phyloP scores from a whole-genome alignment of 2,329 filamentous ascomycete species.

The Cytospora paraplurivora region DNA sequence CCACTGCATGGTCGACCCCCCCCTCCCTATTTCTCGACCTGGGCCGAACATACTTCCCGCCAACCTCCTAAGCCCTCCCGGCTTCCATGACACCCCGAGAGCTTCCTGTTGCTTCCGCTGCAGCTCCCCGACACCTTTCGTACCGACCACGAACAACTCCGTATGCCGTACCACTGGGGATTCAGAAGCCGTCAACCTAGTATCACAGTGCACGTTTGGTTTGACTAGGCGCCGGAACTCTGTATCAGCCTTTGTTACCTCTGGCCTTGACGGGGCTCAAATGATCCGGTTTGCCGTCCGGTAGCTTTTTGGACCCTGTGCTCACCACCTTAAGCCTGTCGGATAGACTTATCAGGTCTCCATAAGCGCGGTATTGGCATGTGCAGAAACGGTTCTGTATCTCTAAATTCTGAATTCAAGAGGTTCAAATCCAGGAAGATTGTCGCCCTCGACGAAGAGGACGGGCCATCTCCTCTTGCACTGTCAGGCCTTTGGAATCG shows the following conservation, averaged over 20 bases:
- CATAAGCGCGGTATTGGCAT: constrained; percentile 11
- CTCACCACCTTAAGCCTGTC: constrained; percentile 13
- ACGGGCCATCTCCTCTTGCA: constrained; percentile 2
- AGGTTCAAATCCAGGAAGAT: constrained; percentile 1
- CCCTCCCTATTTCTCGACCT: constrained; percentile 16
- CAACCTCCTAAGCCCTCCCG: constrained; percentile 14
- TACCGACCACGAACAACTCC: constrained; percentile 47
- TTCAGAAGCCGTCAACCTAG: constrained; percentile 49
- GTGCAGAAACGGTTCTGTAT: constrained; percentile 15
- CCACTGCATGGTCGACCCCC: constrained; percentile 31
- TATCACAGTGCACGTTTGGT: constrained; percentile 57
- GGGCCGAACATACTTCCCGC: constrained; percentile 7
- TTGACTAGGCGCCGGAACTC: constrained; percentile 42
- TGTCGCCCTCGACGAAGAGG: constrained; percentile 17
- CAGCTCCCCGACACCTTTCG: constrained; percentile 50
- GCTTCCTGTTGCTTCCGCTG: constrained; percentile 39
- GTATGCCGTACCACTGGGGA: constrained; percentile 53
- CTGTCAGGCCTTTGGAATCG: constrained; percentile 5
- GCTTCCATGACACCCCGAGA: constrained; percentile 25
- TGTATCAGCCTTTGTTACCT: constrained; percentile 37
- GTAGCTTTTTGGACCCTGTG: constrained; percentile 14
- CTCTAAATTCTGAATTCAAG: not conserved
- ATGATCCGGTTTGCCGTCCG: constrained; percentile 15
- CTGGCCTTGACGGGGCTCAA: constrained; percentile 16
- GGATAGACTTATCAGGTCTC: constrained; percentile 3